Evolutionary conservation across 2,329 filamentous ascomycete species (phyloP).

Genomic region (Monosporascus sp.): DNA sequence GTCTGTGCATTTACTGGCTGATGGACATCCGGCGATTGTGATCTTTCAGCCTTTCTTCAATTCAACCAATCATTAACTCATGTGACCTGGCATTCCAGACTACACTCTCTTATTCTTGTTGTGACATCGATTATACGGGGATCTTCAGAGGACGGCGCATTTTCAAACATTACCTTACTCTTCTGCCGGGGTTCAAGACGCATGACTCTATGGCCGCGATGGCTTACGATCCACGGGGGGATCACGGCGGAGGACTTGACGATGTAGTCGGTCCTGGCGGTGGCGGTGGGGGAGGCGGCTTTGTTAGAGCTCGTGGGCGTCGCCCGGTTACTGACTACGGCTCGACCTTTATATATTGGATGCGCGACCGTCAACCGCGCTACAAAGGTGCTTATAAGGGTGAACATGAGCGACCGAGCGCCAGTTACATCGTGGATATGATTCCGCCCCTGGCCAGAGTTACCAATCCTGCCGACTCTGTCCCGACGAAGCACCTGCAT

Average conservation of each 20-base stretch:
- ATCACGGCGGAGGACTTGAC: conserved; percentile 35
- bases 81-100: background rate
- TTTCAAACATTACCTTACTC: background rate
- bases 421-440: conserved; percentile 91
- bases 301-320: conserved; percentile 46
- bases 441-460: conserved; percentile 75
- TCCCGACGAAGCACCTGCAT: conserved; percentile 92
- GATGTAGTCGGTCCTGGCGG: conserved; percentile 34
- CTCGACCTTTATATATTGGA: conserved; percentile 85
- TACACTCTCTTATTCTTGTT: background rate
- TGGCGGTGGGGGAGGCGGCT: conserved; percentile 37
- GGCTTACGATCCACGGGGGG: conserved; percentile 52
- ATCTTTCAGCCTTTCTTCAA: background rate
- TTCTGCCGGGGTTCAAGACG: background rate
- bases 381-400: conserved; percentile 68
- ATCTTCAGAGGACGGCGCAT: background rate
- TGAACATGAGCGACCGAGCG: conserved; percentile 78
- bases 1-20: too few species aligned
- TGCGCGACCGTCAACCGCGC: conserved; percentile 73
- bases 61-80: background rate
- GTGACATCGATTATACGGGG: background rate
- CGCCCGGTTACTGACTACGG: conserved; percentile 87
- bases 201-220: conserved; percentile 29
- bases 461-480: conserved; percentile 73
- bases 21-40: background rate